Evolutionary conservation across 2,329 filamentous ascomycete species (phyloP), one percentile per base, ranked within the genome.

Genomic region (Apiospora phragmitis): DNA sequence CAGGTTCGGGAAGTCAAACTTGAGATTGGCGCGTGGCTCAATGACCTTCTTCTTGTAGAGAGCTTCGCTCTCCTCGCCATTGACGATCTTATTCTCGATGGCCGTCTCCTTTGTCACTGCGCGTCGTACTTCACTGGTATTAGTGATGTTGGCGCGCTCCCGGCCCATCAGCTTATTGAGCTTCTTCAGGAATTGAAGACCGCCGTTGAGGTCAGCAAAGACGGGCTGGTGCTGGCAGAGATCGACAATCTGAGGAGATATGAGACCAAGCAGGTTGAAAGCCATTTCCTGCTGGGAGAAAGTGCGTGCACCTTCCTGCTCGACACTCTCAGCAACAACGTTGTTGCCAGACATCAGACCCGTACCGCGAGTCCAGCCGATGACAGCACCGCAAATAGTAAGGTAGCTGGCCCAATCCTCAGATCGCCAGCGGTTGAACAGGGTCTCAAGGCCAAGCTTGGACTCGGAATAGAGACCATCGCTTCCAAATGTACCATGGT

Each of bases 261-360:
- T 97, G 69, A 99, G 89, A 76, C 96, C 95, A 62, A 99, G 90
- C 75, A 99, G 84, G 84, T 99, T 99, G 88, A 99, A 99, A 21
- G 96, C 96, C 96, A 99, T 99, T 83, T 99, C 96, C 81, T 97
- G 94, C 84, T 98, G 96, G 12, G 95, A 98, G 87, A 99, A 99
- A 4, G 96, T 99, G 77, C 96, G 94, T 35, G 98, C 96, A 77
- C 96, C 96, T 75, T 97, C 96, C 77, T 93, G 94, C 86, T 99
- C 96, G 70, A 99, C 94, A 72, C 95, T 96, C 81, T 98, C 95
- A 45, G 96, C 96, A 74, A 98, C 95, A 77, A 98, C 91, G 83
- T 99, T 98, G 88, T 98, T 98, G 79, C 93, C 95, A 75, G 93
- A 93, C 95, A 99, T 99, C 77, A 99, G 90, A 80, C 96, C 96